Percentiles rank a stretch among this genome's conserved stretches.
Conservation (phyloP, 129 eudicot species). For the Escallonia herrerae region DNA sequence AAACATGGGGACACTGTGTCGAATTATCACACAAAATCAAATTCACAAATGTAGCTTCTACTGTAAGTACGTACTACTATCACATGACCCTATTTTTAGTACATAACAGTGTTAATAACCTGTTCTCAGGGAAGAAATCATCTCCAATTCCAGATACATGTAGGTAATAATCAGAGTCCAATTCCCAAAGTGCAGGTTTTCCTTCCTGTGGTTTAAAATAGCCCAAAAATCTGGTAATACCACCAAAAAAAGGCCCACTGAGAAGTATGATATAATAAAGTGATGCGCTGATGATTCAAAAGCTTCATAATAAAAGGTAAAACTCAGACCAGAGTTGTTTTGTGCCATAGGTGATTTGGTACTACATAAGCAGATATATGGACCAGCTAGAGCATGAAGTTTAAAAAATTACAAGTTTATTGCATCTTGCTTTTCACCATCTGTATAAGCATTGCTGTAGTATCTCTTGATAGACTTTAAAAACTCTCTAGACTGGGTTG, state of each 20-base stretch:
- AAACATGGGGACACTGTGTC: too few relatives aligned
- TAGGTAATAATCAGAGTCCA: slow-evolving; percentile 97
- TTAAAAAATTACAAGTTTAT: slow-evolving; percentile 56
- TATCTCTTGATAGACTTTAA: slow-evolving; percentile 86
- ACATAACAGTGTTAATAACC: slow-evolving; percentile 28
- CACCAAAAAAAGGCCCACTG: slow-evolving; percentile 11
- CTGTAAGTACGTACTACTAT: not conserved
- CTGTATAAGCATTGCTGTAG: slow-evolving; percentile 94
- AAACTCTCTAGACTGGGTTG: slow-evolving; percentile 91
- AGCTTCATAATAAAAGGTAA: too few relatives aligned
- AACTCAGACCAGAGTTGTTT: too few relatives aligned
- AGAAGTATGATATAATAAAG: not conserved
- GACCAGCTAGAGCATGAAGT: slow-evolving; percentile 18
- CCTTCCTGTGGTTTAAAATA: slow-evolving; percentile 93
- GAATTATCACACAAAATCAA: not conserved
- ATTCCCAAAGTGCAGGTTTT: slow-evolving; percentile 96
- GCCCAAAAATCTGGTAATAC: slow-evolving; percentile 73
- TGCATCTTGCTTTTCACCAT: slow-evolving; percentile 99
- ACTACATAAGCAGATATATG: slow-evolving; percentile 1
- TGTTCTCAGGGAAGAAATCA: slow-evolving; percentile 48
- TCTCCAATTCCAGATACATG: slow-evolving; percentile 92
- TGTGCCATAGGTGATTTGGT: too few relatives aligned
- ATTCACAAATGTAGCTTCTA: not conserved
- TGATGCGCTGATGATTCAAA: too few relatives aligned
- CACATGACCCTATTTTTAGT: too few relatives aligned